A percentile compares a stretch with the other conserved stretches of the same genome.
These are phyloP conservation scores for Coemansia sp. DNA, from an alignment of 192 early-diverging fungal genomes.

Conservation along the genomic window DNA sequence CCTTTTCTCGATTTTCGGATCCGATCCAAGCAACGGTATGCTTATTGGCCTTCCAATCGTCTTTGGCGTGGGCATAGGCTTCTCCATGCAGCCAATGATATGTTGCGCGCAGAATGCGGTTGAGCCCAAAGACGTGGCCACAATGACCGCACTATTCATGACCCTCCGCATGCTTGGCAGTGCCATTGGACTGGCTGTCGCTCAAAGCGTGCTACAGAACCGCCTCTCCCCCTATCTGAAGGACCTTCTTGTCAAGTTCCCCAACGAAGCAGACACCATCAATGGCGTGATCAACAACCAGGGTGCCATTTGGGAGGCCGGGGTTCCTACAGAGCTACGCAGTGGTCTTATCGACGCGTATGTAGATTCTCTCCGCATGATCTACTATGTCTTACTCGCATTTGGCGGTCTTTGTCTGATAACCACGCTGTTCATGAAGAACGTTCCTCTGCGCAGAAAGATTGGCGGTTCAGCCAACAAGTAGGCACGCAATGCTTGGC, in stretches of 20 bases:
- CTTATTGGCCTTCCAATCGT: slow-evolving; percentile 50
- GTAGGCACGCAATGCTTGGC: not conserved
- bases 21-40: slow-evolving; percentile 24
- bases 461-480: slow-evolving; percentile 24
- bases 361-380: slow-evolving; percentile 57
- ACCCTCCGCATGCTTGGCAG: slow-evolving; percentile 48
- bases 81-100: slow-evolving; percentile 49
- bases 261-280: slow-evolving; percentile 39
- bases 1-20: slow-evolving; percentile 34
- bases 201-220: slow-evolving; percentile 42
- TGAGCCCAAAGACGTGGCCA: slow-evolving; percentile 33
- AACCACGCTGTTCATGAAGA: slow-evolving; percentile 58
- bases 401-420: slow-evolving; percentile 57
- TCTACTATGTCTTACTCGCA: slow-evolving; percentile 59
- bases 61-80: slow-evolving; percentile 52
- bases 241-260: slow-evolving; percentile 35
- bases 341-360: slow-evolving; percentile 56
- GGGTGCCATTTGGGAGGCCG: slow-evolving; percentile 25
- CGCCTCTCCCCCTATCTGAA: slow-evolving; percentile 19
- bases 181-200: slow-evolving; percentile 42
- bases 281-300: slow-evolving; percentile 44
- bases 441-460: slow-evolving; percentile 40
- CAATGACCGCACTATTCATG: slow-evolving; percentile 43
- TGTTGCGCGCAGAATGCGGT: slow-evolving; percentile 42
- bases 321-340: slow-evolving; percentile 38